Evolutionary conservation across 1,284 basidiomycete genomes (phyloP), one percentile per base, ranked within the genome.

Genomic region (Heliocybe sulcata): DNA sequence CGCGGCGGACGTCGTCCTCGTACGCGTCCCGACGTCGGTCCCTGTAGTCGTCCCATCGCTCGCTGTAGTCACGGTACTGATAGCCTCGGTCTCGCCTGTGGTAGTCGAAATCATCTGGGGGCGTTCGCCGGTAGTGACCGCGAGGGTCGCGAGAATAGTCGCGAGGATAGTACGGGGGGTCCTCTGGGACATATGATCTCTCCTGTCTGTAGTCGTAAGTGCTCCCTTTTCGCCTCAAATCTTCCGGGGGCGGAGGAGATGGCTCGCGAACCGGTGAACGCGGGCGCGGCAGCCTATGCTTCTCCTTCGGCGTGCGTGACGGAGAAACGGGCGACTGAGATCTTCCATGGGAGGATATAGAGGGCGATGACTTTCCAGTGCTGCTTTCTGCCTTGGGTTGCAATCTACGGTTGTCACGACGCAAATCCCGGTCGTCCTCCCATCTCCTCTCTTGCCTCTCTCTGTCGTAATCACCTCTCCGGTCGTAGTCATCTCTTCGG

Each of bases 251-350:
- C 42, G 54, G 57, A 33, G 25, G 19, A 19, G 55, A 50, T 19
- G 59, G 29, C 45, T 61, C 29, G 48, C 59, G 27, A 50, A 63
- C 57, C 12, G 60, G 55, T 4, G 60, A 54, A 10, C 63, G 59
- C 1, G 64, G 64, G 3, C 64, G 62, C 8, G 67, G 67, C 2
- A 69, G 55, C 38, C 67, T 57, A 52, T 69, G 67, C 55, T 65
- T 66, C 59, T 65, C 65, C 56, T 62, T 64, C 8, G 51, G 33
- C 12, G 51, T n/a, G 12, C 16, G 6, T 12, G 52, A 27, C 16
- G 33, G 65, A 1, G 66, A 65, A 1, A 56, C 49, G 2, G 67
- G 65, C 3, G 63, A 62, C 2, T 59, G 56, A 14, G 67, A 66
- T n/a, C 65, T 63, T n/a, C 20, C 35, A 3, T 19, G 52, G n/a